Conservation (phyloP, 164 flowering plant species). For the Annona cherimola region DNA sequence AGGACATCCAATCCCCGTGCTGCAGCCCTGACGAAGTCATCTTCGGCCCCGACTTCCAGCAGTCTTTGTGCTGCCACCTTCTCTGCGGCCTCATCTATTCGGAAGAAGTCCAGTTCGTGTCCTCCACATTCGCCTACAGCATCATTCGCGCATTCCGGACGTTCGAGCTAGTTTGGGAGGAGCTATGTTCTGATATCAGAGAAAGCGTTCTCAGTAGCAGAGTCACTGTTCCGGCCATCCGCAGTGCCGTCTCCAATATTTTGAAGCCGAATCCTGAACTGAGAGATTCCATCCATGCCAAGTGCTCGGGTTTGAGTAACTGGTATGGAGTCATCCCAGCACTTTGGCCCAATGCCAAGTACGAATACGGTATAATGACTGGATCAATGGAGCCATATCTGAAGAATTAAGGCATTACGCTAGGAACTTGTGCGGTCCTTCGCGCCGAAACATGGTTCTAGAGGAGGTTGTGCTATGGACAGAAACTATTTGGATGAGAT, state of each 20-base stretch:
- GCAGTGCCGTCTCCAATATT: slow-evolving; percentile 59
- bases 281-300: slow-evolving; percentile 50
- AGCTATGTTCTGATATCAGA: slow-evolving; percentile 58
- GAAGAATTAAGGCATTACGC: slow-evolving; percentile 90
- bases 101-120: slow-evolving; percentile 63
- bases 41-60: slow-evolving; percentile 75
- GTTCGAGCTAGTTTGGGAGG: slow-evolving; percentile 81
- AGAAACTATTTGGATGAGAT: too few species aligned
- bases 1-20: slow-evolving; percentile 43
- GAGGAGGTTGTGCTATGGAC: too few species aligned
- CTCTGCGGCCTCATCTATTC: slow-evolving; percentile 66
- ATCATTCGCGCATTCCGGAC: slow-evolving; percentile 68
- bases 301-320: slow-evolving; percentile 51
- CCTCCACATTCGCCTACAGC: slow-evolving; percentile 82
- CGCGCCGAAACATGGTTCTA: too few species aligned
- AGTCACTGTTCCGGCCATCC: slow-evolving; percentile 57
- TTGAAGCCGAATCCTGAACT: slow-evolving; percentile 69
- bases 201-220: slow-evolving; percentile 47
- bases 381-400: slow-evolving; percentile 93
- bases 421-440: too few species aligned
- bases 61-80: slow-evolving; percentile 82
- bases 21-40: slow-evolving; percentile 96
- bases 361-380: slow-evolving; percentile 87
- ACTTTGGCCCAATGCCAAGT: slow-evolving; percentile 83
- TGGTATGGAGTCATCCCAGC: slow-evolving; percentile 87